Evolutionary conservation across 345 rosid genomes (phyloP).

Genomic region (Trapa incisa): DNA sequence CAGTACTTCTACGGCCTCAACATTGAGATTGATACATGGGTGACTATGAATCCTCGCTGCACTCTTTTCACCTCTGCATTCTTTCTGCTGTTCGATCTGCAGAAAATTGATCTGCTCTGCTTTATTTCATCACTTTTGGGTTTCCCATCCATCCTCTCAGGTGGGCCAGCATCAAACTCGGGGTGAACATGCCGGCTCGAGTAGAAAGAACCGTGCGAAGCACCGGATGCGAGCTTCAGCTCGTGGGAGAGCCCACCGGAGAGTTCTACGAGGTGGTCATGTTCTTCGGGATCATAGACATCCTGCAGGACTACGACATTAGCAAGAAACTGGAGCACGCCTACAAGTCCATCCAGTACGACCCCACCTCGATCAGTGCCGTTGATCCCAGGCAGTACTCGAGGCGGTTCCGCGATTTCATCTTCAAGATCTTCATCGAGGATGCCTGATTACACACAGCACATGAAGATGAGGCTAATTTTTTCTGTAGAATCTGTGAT

Average conservation of each 20-base stretch:
- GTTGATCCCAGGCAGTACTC: conserved; percentile 83
- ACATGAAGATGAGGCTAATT: too few relatives aligned
- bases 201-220: conserved; percentile 65
- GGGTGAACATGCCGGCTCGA: conserved; percentile 64
- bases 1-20: not conserved
- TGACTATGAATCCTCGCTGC: too few relatives aligned
- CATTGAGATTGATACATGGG: not conserved
- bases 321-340: conserved; percentile 92
- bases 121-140: not conserved
- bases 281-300: conserved; percentile 84
- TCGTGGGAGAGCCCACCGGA: conserved; percentile 66
- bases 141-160: conserved; percentile 20
- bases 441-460: conserved; percentile 20
- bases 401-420: conserved; percentile 70
- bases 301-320: conserved; percentile 84
- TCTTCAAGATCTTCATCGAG: conserved; percentile 53
- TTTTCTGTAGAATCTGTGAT: too few relatives aligned
- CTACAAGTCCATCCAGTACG: conserved; percentile 73
- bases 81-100: too few relatives aligned
- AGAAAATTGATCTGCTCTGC: too few relatives aligned
- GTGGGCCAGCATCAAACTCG: conserved; percentile 68
- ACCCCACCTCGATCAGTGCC: conserved; percentile 72
- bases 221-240: conserved; percentile 40
- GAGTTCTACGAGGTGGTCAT: conserved; percentile 66
- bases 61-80: too few relatives aligned